Base-by-base conservation (phyloP, 768 basidiomycete genomes). In the Boletellus sp. region DNA sequence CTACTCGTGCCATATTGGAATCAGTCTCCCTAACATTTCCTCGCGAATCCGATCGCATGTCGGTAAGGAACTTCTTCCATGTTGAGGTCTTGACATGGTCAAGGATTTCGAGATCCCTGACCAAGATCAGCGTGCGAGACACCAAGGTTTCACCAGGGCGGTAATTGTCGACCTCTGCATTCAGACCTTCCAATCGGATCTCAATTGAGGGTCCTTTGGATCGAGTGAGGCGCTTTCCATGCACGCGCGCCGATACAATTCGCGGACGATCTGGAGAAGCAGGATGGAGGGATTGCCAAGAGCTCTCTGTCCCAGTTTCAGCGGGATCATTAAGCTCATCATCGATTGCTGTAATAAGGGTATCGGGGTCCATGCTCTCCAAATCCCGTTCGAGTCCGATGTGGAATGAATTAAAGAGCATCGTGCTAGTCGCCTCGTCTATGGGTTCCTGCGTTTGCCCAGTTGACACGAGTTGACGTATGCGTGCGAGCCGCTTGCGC, bases 61-160 rank as follows among this genome's bases (percentile, higher is more conserved):
- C 82, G 4, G 93, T 94, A 51, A 99, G 72, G 66, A 99, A 98
- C 66, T 95, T 98, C 71, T 85, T 89, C 96, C 96, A 99, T 0
- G 96, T 97, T 9, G 94, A 97, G 0, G 94, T 94, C 74, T 90
- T 94, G 75, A 99, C 93, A 63, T 96, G 94, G 66, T 99, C 96
- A 44, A 98, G 72, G 51, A 98, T 96, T 68, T 96, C 92, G 17
- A 92, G 59, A 53, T 90, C 81, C 50, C 71, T 78, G 44, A 94
- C 75, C 11, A 83, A 83, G 13, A 81, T 78, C 41, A 88, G 75
- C 2, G 82, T 78, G 45, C 86, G 75, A 3, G 86, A 87, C 9
- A 85, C 81, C 20, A 85, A 62, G 1, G 78, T 67, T 38, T 78
- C 77, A 11, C 75, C 72, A 6, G 80, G 75, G 9, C 66, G 66